Percentiles rank a stretch among this genome's conserved stretches.
Evolutionary conservation across 2,329 filamentous ascomycete genomes (phyloP).

Genomic region (Trichoderma simmonsii): DNA sequence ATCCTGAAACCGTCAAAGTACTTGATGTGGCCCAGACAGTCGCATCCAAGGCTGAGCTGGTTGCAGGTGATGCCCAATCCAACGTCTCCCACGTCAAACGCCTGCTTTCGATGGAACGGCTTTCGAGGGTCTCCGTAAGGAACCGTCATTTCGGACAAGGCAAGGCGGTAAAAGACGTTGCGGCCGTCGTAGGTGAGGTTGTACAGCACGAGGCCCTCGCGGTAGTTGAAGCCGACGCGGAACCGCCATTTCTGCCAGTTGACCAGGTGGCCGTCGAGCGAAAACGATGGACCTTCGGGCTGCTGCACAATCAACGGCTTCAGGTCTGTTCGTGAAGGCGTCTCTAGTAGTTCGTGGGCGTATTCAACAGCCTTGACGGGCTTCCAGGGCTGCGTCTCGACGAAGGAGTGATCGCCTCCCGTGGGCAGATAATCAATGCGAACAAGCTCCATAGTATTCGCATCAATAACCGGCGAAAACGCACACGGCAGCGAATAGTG

Average conservation of each 20-base stretch:
- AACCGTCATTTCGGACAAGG: constrained; percentile 67
- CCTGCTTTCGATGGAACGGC: constrained; percentile 66
- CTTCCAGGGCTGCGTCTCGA: constrained; percentile 32
- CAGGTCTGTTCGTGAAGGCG: constrained; percentile 47
- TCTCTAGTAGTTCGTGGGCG: constrained; percentile 48
- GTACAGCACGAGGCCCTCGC: constrained; percentile 69
- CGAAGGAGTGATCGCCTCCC: constrained; percentile 46
- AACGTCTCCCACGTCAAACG: constrained; percentile 69
- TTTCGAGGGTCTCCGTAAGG: constrained; percentile 64
- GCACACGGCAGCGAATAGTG: constrained; percentile 62
- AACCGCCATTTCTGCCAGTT: constrained; percentile 69
- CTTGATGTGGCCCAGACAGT: constrained; percentile 67
- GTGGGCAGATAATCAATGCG: constrained; percentile 57
- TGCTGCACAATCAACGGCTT: constrained; percentile 73
- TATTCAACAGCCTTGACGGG: constrained; percentile 52
- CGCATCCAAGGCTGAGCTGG: constrained; percentile 65
- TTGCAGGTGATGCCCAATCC: constrained; percentile 66
- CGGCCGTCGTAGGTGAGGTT: constrained; percentile 65
- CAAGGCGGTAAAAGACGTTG: constrained; percentile 65
- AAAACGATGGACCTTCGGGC: constrained; percentile 65
- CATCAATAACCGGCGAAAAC: constrained; percentile 57
- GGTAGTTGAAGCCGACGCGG: constrained; percentile 64
- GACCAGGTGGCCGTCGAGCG: constrained; percentile 47
- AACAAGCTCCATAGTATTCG: constrained; percentile 49
- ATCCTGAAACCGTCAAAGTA: constrained; percentile 58